A percentile compares a stretch with the other conserved stretches of the same genome.
Conservation (phyloP, 768 basidiomycete species). For the Auriscalpium microsporum region DNA sequence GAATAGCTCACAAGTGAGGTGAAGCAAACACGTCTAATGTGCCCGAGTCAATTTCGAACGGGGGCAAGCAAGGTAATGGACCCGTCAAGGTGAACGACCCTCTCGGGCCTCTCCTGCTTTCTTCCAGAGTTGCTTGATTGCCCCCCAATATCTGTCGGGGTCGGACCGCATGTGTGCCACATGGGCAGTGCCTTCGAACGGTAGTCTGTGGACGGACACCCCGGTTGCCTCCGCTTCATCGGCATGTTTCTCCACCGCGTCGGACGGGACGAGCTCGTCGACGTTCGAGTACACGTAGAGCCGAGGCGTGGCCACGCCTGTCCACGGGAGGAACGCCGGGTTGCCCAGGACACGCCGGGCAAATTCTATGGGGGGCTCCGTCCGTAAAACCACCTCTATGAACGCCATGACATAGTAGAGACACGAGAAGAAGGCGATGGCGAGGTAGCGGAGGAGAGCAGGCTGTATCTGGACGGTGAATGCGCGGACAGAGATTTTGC, state of each 20-base stretch:
- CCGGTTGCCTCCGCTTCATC: slow-evolving; percentile 19
- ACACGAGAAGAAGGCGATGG: not conserved
- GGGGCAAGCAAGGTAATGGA: too few species aligned
- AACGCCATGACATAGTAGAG: not conserved
- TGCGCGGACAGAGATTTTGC: slow-evolving; percentile 4
- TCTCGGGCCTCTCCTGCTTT: not conserved
- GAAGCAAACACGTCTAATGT: too few species aligned
- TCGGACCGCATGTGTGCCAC: slow-evolving; percentile 24
- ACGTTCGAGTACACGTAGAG: slow-evolving; percentile 28
- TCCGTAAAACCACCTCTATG: not conserved
- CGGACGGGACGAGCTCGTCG: slow-evolving; percentile 24
- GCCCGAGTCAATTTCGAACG: too few species aligned
- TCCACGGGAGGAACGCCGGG: slow-evolving; percentile 26
- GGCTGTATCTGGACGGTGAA: slow-evolving; percentile 8
- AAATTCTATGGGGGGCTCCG: not conserved
- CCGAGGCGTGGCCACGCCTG: slow-evolving; percentile 22
- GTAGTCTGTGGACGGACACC: slow-evolving; percentile 20
- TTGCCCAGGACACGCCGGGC: slow-evolving; percentile 4
- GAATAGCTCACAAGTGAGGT: too few species aligned
- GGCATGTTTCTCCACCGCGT: slow-evolving; percentile 20
- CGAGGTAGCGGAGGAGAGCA: slow-evolving; percentile 1
- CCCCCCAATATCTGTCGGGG: slow-evolving; percentile 19
- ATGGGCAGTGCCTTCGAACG: slow-evolving; percentile 28
- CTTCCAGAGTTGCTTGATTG: slow-evolving; percentile 12
- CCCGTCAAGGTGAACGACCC: too few species aligned